Evolutionary conservation across 2,329 filamentous ascomycete species (phyloP).

Genomic region (Aspergillus pseudoterreus): DNA sequence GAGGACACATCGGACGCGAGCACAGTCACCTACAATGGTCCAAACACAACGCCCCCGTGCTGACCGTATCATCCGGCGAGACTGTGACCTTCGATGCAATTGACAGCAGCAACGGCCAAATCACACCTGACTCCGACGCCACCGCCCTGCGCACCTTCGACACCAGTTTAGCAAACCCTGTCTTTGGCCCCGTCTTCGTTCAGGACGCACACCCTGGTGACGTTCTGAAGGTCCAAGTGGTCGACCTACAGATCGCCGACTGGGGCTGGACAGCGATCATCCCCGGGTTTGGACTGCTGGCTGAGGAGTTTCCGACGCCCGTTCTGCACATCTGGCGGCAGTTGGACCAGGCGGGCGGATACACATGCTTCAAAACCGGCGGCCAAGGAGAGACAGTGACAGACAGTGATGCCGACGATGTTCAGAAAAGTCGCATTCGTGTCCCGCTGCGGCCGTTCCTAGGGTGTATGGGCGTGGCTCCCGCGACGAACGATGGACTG

Average conservation of each 20-base stretch:
- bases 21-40: slow-evolving; percentile 50
- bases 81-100: slow-evolving; percentile 49
- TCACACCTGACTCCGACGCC: slow-evolving; percentile 41
- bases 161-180: slow-evolving; percentile 44
- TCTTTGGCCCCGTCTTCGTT: slow-evolving; percentile 50
- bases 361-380: slow-evolving; percentile 41
- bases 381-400: slow-evolving; percentile 20
- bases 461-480: slow-evolving; percentile 52
- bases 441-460: slow-evolving; percentile 52
- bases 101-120: slow-evolving; percentile 51
- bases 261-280: slow-evolving; percentile 56
- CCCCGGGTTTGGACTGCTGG: slow-evolving; percentile 49
- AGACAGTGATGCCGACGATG: background rate
- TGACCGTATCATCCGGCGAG: slow-evolving; percentile 48
- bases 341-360: slow-evolving; percentile 36
- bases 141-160: slow-evolving; percentile 42
- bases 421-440: slow-evolving; percentile 33
- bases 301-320: slow-evolving; percentile 46
- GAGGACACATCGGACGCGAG: slow-evolving; percentile 28
- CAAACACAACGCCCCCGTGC: slow-evolving; percentile 41
- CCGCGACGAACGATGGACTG: slow-evolving; percentile 43
- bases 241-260: slow-evolving; percentile 42
- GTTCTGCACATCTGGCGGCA: slow-evolving; percentile 48
- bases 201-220: slow-evolving; percentile 50
- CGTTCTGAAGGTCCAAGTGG: slow-evolving; percentile 50